Evolutionary conservation across 2,329 filamentous ascomycete genomes (phyloP).

Genomic region (Pseudopyricularia cyperi): DNA sequence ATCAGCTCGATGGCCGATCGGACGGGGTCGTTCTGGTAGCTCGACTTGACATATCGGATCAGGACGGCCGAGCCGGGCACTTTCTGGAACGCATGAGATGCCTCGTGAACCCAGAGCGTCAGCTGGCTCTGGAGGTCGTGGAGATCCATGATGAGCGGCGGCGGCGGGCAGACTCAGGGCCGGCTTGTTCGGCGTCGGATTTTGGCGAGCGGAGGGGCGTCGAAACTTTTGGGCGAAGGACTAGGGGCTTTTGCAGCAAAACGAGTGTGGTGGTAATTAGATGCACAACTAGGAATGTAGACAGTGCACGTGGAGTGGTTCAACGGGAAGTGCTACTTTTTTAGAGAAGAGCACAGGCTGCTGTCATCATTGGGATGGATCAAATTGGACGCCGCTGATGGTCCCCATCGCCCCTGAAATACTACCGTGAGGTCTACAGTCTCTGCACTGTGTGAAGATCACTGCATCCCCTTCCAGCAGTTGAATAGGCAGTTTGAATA

Average conservation of each 20-base stretch:
- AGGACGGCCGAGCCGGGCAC: constrained; percentile 90
- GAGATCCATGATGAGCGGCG: constrained; percentile 39
- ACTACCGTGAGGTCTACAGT: neutral
- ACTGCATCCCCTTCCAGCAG: too few species aligned
- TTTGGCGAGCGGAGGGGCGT: too few species aligned
- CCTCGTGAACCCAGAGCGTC: constrained; percentile 36
- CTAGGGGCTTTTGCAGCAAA: too few species aligned
- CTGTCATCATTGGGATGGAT: neutral
- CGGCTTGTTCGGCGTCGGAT: neutral
- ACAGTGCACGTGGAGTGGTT: too few species aligned
- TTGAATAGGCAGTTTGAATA: too few species aligned
- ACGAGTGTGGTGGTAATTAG: too few species aligned
- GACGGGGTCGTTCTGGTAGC: constrained; percentile 94
- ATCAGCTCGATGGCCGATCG: constrained; percentile 88
- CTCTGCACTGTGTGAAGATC: neutral
- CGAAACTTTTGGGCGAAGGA: too few species aligned
- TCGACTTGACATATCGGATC: constrained; percentile 88
- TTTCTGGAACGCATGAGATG: constrained; percentile 63
- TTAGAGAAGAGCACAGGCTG: neutral
- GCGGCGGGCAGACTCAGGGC: neutral
- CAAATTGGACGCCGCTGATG: too few species aligned
- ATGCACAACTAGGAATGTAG: too few species aligned
- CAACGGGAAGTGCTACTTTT: too few species aligned
- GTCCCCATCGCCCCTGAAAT: neutral
- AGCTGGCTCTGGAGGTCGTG: constrained; percentile 45